Base-by-base conservation (phyloP, 139 green algal genomes). In the Diplosphaera chodatii region DNA sequence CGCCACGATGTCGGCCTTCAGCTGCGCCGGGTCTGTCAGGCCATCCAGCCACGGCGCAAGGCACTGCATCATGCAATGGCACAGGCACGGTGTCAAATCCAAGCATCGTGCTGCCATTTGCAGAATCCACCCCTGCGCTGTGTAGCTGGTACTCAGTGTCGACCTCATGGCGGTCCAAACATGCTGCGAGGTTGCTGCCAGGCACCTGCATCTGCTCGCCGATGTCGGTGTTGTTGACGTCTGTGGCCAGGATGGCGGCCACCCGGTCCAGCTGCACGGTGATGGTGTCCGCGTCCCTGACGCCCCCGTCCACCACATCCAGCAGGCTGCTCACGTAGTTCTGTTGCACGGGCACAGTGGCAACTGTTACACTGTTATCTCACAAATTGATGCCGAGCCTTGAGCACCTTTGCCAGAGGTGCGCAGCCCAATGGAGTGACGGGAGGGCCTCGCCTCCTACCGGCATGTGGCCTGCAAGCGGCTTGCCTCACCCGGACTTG, bases 181-280 rank as follows among this genome's bases (percentile, higher is more conserved):
- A n/a, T n/a, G n/a, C n/a, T n/a, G n/a, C n/a, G n/a, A n/a, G n/a
- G n/a, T n/a, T n/a, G n/a, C n/a, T 23, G 18, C 25, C 3, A 3
- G 13, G 3, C 48, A 59, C 48, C 48, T 59, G 10, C 2, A 65
- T 65, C 27, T 31, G 28, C 10, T 25, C 59, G 15, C 3, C 32
- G 59, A 65, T 65, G 59, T 32, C 59, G 28, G 59, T 32, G 6
- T 31, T 20, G 59, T 65, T 65, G 59, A 65, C 59, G 15, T 65
- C 59, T 4, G 59, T 65, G 28, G 10, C 27, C 59, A 65, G 25
- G 23, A 65, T 65, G 8, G 3, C 18, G 16, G 13, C 16, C 16
- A 59, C 48, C 48, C 48, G 48, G 16, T 23, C 16, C 48, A 59
- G 48, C 16, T 59, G 48, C 16, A 59, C 48, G 3, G 8, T 59